Conservation (phyloP, 2,329 filamentous ascomycete species). For the Aspergillus sp. region DNA sequence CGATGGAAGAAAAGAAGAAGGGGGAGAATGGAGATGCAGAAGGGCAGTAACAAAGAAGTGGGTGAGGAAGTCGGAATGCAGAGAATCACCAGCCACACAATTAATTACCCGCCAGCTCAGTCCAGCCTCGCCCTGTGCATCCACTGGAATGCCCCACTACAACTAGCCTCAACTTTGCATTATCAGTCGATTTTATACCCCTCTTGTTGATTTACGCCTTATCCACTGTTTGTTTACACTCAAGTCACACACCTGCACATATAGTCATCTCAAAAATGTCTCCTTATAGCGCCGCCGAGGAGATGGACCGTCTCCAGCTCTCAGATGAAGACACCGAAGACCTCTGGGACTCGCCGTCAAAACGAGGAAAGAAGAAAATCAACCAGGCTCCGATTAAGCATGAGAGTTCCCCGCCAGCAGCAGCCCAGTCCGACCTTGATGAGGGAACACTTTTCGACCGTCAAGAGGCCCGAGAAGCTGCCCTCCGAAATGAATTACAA, state of each 20-base stretch:
- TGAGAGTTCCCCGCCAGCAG: conserved; percentile 25
- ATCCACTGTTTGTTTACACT: neutral
- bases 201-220: neutral
- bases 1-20: conserved; percentile 1
- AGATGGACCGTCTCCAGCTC: conserved; percentile 53
- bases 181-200: neutral
- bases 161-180: neutral
- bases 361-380: conserved; percentile 34
- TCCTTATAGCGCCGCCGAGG: conserved; percentile 42
- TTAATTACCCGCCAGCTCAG: conserved; percentile 2
- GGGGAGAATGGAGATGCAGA: neutral
- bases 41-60: conserved; percentile 3
- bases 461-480: conserved; percentile 69
- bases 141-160: conserved; percentile 4
- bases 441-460: conserved; percentile 59
- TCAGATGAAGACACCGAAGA: conserved; percentile 58
- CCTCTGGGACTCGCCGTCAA: conserved; percentile 60
- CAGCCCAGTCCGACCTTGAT: conserved; percentile 42
- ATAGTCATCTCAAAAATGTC: conserved; percentile 25
- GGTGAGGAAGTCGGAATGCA: conserved; percentile 2
- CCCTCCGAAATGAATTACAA: conserved; percentile 75
- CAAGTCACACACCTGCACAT: neutral
- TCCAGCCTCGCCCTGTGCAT: neutral
- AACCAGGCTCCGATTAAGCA: conserved; percentile 40
- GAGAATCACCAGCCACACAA: conserved; percentile 13